Percentiles rank a stretch among this genome's conserved stretches.
These are phyloP conservation scores for Gomphus bonarii DNA, from an alignment of 1,284 basidiomycete genomes.

Conservation along the genomic window DNA sequence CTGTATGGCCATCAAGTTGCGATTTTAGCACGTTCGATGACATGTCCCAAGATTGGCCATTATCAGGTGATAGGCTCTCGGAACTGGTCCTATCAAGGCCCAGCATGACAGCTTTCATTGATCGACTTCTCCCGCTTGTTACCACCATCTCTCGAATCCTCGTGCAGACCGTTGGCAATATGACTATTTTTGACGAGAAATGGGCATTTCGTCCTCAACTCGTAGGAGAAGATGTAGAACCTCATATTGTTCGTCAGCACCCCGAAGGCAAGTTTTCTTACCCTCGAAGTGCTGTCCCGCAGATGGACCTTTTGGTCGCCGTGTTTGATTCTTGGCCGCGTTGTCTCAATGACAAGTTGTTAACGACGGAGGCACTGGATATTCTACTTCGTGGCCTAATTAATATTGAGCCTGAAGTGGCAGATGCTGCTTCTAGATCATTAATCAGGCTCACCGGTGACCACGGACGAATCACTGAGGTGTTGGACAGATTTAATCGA, in stretches of 20 bases:
- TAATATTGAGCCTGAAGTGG: constrained; percentile 73
- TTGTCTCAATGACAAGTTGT: constrained; percentile 49
- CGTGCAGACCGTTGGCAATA: constrained; percentile 58
- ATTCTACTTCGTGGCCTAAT: constrained; percentile 76
- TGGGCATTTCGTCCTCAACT: constrained; percentile 55
- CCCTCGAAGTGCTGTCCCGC: constrained; percentile 48
- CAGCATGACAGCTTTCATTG: constrained; percentile 71
- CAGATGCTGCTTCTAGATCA: constrained; percentile 59
- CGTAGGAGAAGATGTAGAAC: constrained; percentile 60
- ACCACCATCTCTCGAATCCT: constrained; percentile 55
- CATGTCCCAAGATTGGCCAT: constrained; percentile 47
- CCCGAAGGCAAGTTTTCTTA: constrained; percentile 67
- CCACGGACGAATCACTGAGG: constrained; percentile 41
- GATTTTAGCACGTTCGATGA: constrained; percentile 55
- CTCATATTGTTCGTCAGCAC: constrained; percentile 55
- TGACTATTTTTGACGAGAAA: constrained; percentile 81
- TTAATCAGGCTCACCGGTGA: constrained; percentile 69
- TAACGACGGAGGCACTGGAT: constrained; percentile 59
- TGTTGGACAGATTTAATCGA: constrained; percentile 62
- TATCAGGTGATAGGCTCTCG: constrained; percentile 54
- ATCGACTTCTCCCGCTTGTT: constrained; percentile 53
- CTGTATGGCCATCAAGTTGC: constrained; percentile 65
- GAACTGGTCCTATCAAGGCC: constrained; percentile 44
- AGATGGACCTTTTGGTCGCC: constrained; percentile 67
- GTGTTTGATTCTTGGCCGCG: constrained; percentile 85